phyloP scores from a whole-genome alignment of 306 rosid species.

The Trichosanthes truncata region DNA sequence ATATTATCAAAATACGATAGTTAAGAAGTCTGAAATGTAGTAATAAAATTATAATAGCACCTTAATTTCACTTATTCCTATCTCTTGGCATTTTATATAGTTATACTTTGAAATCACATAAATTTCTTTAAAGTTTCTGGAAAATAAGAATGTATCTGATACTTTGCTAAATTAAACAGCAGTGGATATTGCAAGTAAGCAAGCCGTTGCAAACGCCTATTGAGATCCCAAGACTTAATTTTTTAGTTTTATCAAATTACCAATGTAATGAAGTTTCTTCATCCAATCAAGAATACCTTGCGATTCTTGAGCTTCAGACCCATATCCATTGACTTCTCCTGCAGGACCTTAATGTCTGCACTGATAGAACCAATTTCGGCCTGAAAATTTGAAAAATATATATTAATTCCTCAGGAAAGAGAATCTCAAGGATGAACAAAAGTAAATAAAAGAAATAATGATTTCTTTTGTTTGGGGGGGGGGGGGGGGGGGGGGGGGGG shows the following conservation, averaged over 20 bases:
- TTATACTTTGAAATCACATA: neutral
- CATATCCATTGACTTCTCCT: constrained; percentile 99
- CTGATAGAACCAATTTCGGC: constrained; percentile 94
- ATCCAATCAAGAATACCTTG: constrained; percentile 47
- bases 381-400: constrained; percentile 26
- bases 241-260: neutral
- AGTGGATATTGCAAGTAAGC: neutral
- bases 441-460: neutral
- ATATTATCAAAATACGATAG: neutral
- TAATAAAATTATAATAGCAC: neutral
- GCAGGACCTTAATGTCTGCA: constrained; percentile 92
- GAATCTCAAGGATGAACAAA: neutral
- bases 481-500: neutral
- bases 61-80: neutral
- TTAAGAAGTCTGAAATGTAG: neutral
- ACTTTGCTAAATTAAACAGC: neutral
- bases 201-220: neutral
- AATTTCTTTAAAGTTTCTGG: neutral
- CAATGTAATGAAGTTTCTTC: neutral
- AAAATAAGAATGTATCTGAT: neutral
- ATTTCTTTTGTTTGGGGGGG: neutral
- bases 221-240: neutral
- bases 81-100: neutral
- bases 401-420: neutral
- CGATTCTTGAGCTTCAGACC: constrained; percentile 95